These are phyloP conservation scores for Pichia eremophila DNA, from an alignment of 805 yeast genomes.

Conservation along the genomic window DNA sequence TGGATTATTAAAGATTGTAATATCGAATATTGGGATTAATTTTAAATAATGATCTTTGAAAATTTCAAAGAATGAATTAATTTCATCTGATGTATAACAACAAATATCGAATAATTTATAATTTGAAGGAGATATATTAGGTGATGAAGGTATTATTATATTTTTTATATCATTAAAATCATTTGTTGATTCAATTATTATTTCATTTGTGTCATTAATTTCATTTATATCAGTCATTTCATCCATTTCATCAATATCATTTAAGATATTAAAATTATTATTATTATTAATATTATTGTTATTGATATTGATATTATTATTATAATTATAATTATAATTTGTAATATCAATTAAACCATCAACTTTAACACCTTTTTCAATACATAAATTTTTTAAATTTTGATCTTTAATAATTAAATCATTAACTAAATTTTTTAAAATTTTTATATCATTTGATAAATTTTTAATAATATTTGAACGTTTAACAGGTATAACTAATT, in stretches of 20 bases:
- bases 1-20: conserved; percentile 8
- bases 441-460: conserved; percentile 24
- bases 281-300: too few relatives aligned
- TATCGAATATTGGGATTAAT: conserved; percentile 19
- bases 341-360: conserved; percentile 24
- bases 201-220: too few relatives aligned
- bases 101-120: conserved; percentile 2
- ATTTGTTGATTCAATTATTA: too few relatives aligned
- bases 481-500: conserved; percentile 44
- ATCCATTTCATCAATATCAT: too few relatives aligned
- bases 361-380: conserved; percentile 20
- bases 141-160: too few relatives aligned
- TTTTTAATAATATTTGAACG: conserved; percentile 32
- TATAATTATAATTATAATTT: neutral
- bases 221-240: too few relatives aligned
- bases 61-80: conserved; percentile 7
- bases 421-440: conserved; percentile 23
- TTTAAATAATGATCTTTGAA: conserved; percentile 18
- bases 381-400: conserved; percentile 17
- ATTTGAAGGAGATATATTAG: neutral
- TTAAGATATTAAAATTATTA: neutral
- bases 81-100: conserved; percentile 7
- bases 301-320: neutral
- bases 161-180: too few relatives aligned
- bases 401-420: conserved; percentile 20